Conservation (phyloP, 306 rosid genomes). For the Vigna mungo region DNA sequence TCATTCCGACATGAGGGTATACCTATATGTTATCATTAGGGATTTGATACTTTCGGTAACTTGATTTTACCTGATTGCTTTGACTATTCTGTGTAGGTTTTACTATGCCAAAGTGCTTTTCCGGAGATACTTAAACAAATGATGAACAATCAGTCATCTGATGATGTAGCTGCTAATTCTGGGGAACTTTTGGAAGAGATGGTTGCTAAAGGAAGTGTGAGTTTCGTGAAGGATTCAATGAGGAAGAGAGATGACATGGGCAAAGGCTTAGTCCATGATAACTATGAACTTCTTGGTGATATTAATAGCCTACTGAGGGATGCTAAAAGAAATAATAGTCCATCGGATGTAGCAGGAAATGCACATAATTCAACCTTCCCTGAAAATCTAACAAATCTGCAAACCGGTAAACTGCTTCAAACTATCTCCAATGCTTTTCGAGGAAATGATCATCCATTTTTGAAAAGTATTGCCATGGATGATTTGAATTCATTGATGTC, state of each 20-base stretch:
- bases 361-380: conserved; percentile 60
- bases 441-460: conserved; percentile 84
- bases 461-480: conserved; percentile 76
- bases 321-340: conserved; percentile 61
- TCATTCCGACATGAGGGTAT: conserved; percentile 95
- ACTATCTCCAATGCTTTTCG: conserved; percentile 78
- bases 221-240: conserved; percentile 56
- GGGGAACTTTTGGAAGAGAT: conserved; percentile 60
- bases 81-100: conserved; percentile 60
- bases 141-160: conserved; percentile 65
- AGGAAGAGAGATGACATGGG: conserved; percentile 62
- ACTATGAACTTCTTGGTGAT: conserved; percentile 81
- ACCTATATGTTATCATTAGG: conserved; percentile 13
- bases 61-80: conserved; percentile 35
- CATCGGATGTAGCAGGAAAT: conserved; percentile 56
- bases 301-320: conserved; percentile 73
- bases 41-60: conserved; percentile 41
- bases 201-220: conserved; percentile 62
- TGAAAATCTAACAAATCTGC: conserved; percentile 63
- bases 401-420: conserved; percentile 82
- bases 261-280: conserved; percentile 64
- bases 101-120: conserved; percentile 89
- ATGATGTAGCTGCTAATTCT: conserved; percentile 50
- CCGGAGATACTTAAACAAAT: conserved; percentile 92
- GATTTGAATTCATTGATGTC: conserved; percentile 81